Percentiles rank a stretch among this genome's conserved stretches.
Conservation (phyloP, 2,329 filamentous ascomycete species). For the Aspergillus nomiae region DNA sequence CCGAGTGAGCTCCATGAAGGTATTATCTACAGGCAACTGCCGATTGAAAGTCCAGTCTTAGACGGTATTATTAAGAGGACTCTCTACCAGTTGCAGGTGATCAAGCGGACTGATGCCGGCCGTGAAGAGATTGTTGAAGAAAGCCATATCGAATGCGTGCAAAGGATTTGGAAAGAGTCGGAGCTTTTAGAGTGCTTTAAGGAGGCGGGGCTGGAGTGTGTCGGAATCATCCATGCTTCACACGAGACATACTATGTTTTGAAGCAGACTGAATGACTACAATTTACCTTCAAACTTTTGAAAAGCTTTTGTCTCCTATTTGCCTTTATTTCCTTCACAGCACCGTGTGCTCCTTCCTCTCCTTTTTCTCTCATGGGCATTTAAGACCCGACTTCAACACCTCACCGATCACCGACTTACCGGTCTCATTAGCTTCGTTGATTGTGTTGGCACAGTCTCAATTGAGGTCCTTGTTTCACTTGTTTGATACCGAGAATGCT, state of each 20-base stretch:
- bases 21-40: not conserved
- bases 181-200: not conserved
- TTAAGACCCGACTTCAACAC: not conserved
- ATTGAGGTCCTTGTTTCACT: not conserved
- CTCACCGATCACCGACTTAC: fast-evolving
- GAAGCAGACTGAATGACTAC: not conserved
- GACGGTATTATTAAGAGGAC: not conserved
- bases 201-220: not conserved
- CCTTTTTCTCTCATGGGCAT: no score
- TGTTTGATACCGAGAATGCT: not conserved
- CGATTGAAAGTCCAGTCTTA: not conserved
- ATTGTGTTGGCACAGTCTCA: not conserved
- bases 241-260: not conserved
- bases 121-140: not conserved
- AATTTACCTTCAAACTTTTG: not conserved
- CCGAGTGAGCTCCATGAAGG: not conserved
- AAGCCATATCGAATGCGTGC: not conserved
- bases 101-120: not conserved
- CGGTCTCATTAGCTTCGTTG: not conserved
- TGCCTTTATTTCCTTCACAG: no score
- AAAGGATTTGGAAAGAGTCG: not conserved
- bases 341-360: no score
- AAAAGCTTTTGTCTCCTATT: no score
- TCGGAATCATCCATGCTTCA: not conserved
- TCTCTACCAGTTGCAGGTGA: not conserved